Evolutionary conservation across 225 moss, liverwort and hornwort species (phyloP), one percentile per base, ranked within the genome.

Genomic region (Neckera pumila): DNA sequence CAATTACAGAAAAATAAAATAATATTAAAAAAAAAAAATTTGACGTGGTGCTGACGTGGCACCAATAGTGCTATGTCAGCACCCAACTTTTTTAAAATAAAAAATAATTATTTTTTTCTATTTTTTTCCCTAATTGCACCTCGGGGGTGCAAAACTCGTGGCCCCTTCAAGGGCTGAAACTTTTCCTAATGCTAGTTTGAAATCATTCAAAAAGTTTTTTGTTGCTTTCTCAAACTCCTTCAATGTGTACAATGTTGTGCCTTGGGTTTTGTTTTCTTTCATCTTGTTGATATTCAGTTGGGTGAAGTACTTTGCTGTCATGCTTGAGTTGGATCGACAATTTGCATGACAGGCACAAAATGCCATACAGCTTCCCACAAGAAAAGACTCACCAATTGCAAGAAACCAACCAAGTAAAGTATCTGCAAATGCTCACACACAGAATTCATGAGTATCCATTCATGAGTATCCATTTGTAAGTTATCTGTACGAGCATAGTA

Each of bases 151-250:
- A n/a, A n/a, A n/a, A n/a, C n/a, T n/a, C n/a, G n/a, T n/a, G n/a
- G n/a, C n/a, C n/a, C n/a, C n/a, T n/a, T n/a, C n/a, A n/a, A n/a
- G n/a, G n/a, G n/a, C n/a, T n/a, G n/a, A n/a, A n/a, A n/a, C n/a
- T n/a, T n/a, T n/a, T n/a, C n/a, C n/a, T n/a, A n/a, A n/a, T n/a
- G n/a, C n/a, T 12, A 91, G 43, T 54, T 81, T 66, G n/a, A 76
- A 43, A 17, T 89, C 87, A 17, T 69, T 18, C 17, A 84, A 87
- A 70, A 94, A 91, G 22, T 91, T 75, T 6, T 91, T 84, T 4
- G 91, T 92, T 34, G 91, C 91, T 61, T 74, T 86, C 40, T 73
- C 40, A 31, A 94, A 91, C 30, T 95, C 90, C 33, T 65, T 76
- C 17, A 82, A 49, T 6, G 86, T 89, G 19, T 66, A 86, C 7